Evolutionary conservation across 2,329 filamentous ascomycete species (phyloP), one percentile per base, ranked within the genome.

Genomic region (Helotiales sp.): DNA sequence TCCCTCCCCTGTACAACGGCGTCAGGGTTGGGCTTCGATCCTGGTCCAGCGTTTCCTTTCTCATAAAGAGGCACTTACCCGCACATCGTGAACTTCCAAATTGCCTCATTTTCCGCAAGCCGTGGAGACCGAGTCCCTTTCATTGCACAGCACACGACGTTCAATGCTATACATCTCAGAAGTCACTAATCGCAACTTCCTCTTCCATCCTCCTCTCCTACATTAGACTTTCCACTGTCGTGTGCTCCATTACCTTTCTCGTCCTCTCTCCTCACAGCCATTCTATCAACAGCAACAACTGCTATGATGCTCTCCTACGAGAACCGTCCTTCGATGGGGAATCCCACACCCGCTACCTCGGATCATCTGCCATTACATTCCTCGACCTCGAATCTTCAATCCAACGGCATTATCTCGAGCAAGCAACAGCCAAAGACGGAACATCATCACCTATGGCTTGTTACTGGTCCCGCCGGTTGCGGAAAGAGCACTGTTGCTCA

Each of bases 391-490:
- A 63, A 34, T 22, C 46, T 60, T 5, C 57, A 67, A 22, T 42
- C 60, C 12, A 67, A 63, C 55, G 59, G 60, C 53, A 36, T 49
- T 6, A 46, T 47, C 25, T 34, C 48, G 8, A 55, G 52, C 13
- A 50, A 33, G 30, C 38, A 36, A 34, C 66, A 67, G 24, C 66
- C 66, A 25, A 52, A 60, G 25, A 62, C 64, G 9, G 52, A 62
- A 9, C 66, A 70, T 36, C 85, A 87, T 68, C 89, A 92, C 72
- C 91, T 93, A 70, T 93, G 88, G 88, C 80, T 93, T 58, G 84
- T 93, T 52, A 91, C 88, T 1, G 89, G 89, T 27, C 89, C 89
- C 52, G 89, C 90, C 42, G 90, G 90, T 27, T 91, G 87, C 69
- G 89, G 89, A 58, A 93, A 93, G 78, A 89, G 84, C 57, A 92